A percentile compares a stretch with the other conserved stretches of the same genome.
These are phyloP conservation scores for Alternaria novae-zelandiae DNA, from an alignment of 2,329 filamentous ascomycete genomes.

Conservation along the genomic window DNA sequence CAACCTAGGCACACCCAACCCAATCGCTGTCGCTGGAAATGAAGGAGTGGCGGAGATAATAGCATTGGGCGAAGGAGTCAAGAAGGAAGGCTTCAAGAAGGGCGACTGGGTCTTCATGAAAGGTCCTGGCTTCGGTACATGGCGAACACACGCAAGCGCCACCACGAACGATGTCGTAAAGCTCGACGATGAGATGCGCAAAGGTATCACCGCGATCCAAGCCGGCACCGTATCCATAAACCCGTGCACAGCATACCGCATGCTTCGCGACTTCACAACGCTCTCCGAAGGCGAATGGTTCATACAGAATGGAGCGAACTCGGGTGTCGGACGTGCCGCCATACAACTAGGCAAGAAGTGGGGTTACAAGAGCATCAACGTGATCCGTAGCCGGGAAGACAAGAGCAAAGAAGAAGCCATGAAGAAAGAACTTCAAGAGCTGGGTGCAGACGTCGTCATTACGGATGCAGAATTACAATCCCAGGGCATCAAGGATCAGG, in stretches of 20 bases:
- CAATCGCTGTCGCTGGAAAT: constrained; percentile 82
- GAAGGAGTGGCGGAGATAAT: constrained; percentile 95
- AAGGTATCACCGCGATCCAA: constrained; percentile 75
- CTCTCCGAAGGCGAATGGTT: constrained; percentile 85
- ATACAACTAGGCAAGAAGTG: constrained; percentile 86
- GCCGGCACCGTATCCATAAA: constrained; percentile 91
- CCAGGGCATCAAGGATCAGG: constrained; percentile 67
- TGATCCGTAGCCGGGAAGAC: constrained; percentile 77
- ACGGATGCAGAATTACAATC: constrained; percentile 67
- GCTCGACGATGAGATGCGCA: constrained; percentile 71
- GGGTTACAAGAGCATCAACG: constrained; percentile 90
- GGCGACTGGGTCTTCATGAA: constrained; percentile 97
- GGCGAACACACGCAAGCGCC: constrained; percentile 86
- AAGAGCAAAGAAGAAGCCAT: constrained; percentile 73
- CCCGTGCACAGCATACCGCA: constrained; percentile 91
- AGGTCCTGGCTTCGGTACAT: constrained; percentile 83
- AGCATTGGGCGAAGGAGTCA: constrained; percentile 66
- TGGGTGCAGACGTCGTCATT: constrained; percentile 69
- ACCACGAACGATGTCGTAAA: constrained; percentile 67
- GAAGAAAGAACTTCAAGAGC: constrained; percentile 63
- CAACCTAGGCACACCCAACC: constrained; percentile 75
- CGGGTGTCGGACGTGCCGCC: constrained; percentile 86
- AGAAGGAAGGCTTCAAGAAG: constrained; percentile 61
- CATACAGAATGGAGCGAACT: constrained; percentile 96
- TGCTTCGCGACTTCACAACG: constrained; percentile 80